These are phyloP conservation scores for Epichloe sibirici DNA, from an alignment of 2,329 filamentous ascomycete species.

Conservation along the genomic window DNA sequence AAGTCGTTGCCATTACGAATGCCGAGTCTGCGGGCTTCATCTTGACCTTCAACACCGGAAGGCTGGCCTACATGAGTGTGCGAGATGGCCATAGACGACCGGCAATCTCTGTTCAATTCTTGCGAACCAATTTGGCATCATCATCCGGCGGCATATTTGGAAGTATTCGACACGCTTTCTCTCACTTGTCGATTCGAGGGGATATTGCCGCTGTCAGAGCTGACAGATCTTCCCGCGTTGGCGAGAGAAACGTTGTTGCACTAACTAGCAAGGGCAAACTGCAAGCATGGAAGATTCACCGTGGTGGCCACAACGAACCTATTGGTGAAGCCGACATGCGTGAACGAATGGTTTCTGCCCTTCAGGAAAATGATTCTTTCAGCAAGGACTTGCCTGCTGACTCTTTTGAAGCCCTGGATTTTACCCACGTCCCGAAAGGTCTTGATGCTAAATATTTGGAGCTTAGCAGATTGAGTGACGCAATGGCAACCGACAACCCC, in stretches of 20 bases:
- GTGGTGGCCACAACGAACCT: slow-evolving; percentile 70
- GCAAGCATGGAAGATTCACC: slow-evolving; percentile 79
- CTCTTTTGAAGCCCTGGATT: slow-evolving; percentile 66
- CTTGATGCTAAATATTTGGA: slow-evolving; percentile 37
- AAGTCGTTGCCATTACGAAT: slow-evolving; percentile 63
- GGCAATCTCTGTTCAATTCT: slow-evolving; percentile 62
- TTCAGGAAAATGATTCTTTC: slow-evolving; percentile 43
- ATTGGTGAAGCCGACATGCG: slow-evolving; percentile 60
- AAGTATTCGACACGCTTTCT: slow-evolving; percentile 66
- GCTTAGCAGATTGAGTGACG: slow-evolving; percentile 38
- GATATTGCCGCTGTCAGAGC: slow-evolving; percentile 72
- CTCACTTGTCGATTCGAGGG: slow-evolving; percentile 55
- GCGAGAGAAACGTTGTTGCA: slow-evolving; percentile 74
- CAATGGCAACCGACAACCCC: slow-evolving; percentile 36
- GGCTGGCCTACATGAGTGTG: slow-evolving; percentile 75
- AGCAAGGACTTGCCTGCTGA: slow-evolving; percentile 38
- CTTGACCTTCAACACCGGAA: slow-evolving; percentile 71
- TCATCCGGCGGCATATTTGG: slow-evolving; percentile 60
- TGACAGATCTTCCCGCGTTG: slow-evolving; percentile 57
- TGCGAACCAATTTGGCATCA: slow-evolving; percentile 49
- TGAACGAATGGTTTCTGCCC: slow-evolving; percentile 47
- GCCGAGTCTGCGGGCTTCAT: slow-evolving; percentile 81
- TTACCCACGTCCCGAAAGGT: slow-evolving; percentile 52
- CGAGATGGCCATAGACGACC: slow-evolving; percentile 81
- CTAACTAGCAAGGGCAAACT: slow-evolving; percentile 66